Evolutionary conservation across 139 green algal species (phyloP), one percentile per base, ranked within the genome.

Genomic region (Chlorella sorokiniana): DNA sequence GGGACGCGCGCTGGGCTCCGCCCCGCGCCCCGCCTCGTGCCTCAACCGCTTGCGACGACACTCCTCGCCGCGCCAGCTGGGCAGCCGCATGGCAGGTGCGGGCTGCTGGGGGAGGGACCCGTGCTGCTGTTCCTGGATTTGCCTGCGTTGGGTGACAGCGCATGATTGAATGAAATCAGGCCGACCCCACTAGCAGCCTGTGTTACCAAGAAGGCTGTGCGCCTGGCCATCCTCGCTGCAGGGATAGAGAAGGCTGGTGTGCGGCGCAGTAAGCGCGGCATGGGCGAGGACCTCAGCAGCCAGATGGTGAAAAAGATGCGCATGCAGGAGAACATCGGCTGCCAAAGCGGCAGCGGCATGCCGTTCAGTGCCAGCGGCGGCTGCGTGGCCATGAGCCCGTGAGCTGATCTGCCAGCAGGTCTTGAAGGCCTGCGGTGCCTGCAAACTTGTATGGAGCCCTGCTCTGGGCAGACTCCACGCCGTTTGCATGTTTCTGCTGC

Each of bases 21-120:
- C 48, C 69, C 69, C 56, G 4, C 54, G 71, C 48, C 71, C 71
- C 7, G 29, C 51, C 37, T 37, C 71, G 16, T 62, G 71, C 71
- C 71, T 78, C 22, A 22, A 10, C 52, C 35, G 59, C 37, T 37
- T 68, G 73, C 73, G 73, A 37, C 73, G 73, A 2, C 73, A 54
- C 52, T 79, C 73, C 37, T 79, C 73, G 51, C 73, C 73, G 14
- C 73, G 73, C 52, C 73, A 79, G 73, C 54, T 79, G 38, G 51
- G 51, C 14, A 41, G 44, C 1, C 73, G 54, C 51, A 79, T 79
- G 73, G 5, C 73, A 20, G 73, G 73, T 79, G 73, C 27, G 73
- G 22, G 22, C 56, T 29, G 56, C 56, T 65, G 56, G 10, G 56
- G 56, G 6, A 33, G 56, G 56, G 18, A 33, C 18, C 56, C 23